These are phyloP conservation scores for Hortiboletus campestris DNA, from an alignment of 768 basidiomycete species.

Conservation along the genomic window DNA sequence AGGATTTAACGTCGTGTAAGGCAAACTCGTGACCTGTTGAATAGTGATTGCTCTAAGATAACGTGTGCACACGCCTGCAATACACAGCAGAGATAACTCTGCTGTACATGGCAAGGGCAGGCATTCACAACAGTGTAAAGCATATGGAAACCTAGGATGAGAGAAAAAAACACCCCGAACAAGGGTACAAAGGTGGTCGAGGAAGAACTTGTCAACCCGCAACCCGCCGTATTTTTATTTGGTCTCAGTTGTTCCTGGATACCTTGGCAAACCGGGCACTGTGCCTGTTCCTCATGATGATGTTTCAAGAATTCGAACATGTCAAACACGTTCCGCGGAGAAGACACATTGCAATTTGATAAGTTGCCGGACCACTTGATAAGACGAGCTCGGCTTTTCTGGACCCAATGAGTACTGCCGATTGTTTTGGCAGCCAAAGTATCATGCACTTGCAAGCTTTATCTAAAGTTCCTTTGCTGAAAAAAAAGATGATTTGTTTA, in stretches of 20 bases:
- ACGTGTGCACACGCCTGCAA: slow-evolving; percentile 26
- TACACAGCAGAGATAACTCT: slow-evolving; percentile 25
- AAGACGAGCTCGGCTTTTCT: too few relatives aligned
- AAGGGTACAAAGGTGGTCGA: neutral
- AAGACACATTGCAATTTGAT: too few relatives aligned
- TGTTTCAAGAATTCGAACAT: too few relatives aligned
- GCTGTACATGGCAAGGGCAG: slow-evolving; percentile 25
- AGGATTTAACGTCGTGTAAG: neutral
- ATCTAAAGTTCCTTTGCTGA: too few relatives aligned
- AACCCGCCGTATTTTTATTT: neutral
- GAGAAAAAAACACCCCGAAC: neutral
- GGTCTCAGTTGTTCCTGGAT: neutral
- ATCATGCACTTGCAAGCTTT: too few relatives aligned
- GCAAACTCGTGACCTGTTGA: neutral
- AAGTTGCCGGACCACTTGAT: too few relatives aligned
- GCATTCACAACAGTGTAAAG: slow-evolving; percentile 23
- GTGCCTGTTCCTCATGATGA: too few relatives aligned
- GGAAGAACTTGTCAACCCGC: neutral
- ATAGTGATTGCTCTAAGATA: neutral
- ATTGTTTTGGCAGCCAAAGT: too few relatives aligned
- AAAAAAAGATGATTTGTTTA: too few relatives aligned
- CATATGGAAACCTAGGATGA: neutral
- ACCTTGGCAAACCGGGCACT: too few relatives aligned
- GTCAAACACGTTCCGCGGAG: too few relatives aligned
- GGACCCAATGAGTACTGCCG: too few relatives aligned